Base-by-base conservation (phyloP, 139 green algal genomes). In the Asterochloris erici region DNA sequence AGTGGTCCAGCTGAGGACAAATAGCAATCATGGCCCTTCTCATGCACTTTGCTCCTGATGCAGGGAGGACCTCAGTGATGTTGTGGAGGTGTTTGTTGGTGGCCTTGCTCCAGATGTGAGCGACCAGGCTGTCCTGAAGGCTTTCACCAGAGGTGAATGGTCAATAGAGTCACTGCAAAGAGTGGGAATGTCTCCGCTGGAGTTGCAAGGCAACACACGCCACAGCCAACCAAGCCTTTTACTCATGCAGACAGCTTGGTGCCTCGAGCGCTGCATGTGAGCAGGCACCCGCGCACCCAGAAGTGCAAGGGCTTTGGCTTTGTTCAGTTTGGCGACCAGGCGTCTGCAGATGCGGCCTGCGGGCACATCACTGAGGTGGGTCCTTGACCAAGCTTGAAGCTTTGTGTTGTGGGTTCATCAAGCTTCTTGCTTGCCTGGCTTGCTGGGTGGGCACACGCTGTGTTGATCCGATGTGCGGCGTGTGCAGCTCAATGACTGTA, bases 241-340 rank as follows among this genome's bases (percentile, higher is more conserved):
- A 54, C 38, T 54, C 38, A 54, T 54, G 38, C 38, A 54, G 38
- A 54, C 38, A 54, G 38, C 38, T 54, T 54, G 38, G 38, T 54
- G 38, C 38, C 38, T 54, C 38, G 38, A 68, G 76, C 60, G 0
- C 14, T 80, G 54, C 76, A 62, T 1, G 11, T 80, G 60, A 80
- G 68, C n/a, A 61, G 76, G 11, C 76, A 62, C 47, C 68, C 68
- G 60, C 76, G 76, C 10, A 80, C 76, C 23, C 60, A 62, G 38
- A 62, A 80, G 26, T 80, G 76, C 76, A 80, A 84, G 63, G 80
- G 80, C 14, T 84, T 84, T 60, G 80, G 69, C n/a, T 79, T 79
- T 60, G 70, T 84, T 15, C 47, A 70, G 9, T 84, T 73, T 64
- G 26, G 70, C 11, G 71, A 79, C 64, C 80, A 79, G 64, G 54